Base-by-base conservation (phyloP, 352 stramenopile species). In the Globisporangium lucens region DNA sequence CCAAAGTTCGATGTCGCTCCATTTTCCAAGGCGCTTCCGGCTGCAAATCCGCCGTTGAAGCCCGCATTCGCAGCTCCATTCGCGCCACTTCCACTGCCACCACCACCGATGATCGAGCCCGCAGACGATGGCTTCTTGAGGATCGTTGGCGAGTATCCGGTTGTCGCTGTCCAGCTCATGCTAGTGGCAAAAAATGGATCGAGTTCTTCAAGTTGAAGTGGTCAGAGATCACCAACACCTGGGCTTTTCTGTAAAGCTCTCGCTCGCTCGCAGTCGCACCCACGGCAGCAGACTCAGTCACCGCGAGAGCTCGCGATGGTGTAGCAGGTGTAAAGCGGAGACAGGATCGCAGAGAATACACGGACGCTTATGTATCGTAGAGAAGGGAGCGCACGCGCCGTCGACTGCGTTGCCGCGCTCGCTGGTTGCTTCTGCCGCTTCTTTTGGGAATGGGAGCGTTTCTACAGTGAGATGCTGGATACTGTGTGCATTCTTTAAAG, bases 151-250 rank as follows among this genome's bases (percentile, higher is more conserved):
- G 72, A 67, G 53, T 77, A 77, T 49, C 68, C 62, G 8, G 35
- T 67, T 43, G 65, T 75, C 15, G 63, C 55, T 30, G 65, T 57
- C 72, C 72, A 77, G 62, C 69, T 77, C 72, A 77, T 79, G 27
- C 7, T 35, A 51, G 52, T 20, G 52, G 15, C 27, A 5, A 29
- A 35, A 49, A 29, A 27, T 20, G 10, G 15, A 29, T 17, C 33
- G 8, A 51, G 12, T 29, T 55, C 41, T 38, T 30, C 27, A 69
- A 61, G 57, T 70, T 70, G 65, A 70, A 70, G 65, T 70, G 52
- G 20, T 53, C 20, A 20, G 52, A 35, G 4, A 15, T 59, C 17
- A n/a, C 27, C 4, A 24, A 0, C 24, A 12, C 29, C 6, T 51
- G 8, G 13, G 17, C 35, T 61, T 22, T 6, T 24, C 15, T 51